Conservation (phyloP, 2,329 filamentous ascomycete species). For the Colletotrichum abscissum region DNA sequence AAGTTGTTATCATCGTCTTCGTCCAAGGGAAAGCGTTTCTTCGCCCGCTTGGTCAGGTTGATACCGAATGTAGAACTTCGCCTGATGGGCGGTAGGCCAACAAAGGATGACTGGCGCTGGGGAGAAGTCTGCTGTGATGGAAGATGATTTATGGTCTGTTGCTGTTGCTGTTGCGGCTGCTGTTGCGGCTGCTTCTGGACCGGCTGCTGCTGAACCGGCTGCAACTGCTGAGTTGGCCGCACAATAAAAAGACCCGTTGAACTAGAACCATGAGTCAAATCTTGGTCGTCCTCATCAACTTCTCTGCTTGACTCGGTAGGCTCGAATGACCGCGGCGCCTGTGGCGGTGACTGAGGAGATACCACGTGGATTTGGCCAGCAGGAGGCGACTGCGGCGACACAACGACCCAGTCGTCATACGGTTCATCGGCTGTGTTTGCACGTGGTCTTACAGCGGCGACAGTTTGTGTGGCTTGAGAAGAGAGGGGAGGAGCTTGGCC, state of each 20-base stretch:
- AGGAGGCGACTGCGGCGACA: slow-evolving; percentile 42
- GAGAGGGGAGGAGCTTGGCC: neutral
- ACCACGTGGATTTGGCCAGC: slow-evolving; percentile 39
- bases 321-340: slow-evolving; percentile 1
- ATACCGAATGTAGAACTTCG: slow-evolving; percentile 67
- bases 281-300: neutral
- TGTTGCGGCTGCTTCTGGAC: neutral
- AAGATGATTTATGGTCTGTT: slow-evolving; percentile 34
- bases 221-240: neutral
- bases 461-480: neutral
- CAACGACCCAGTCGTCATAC: slow-evolving; percentile 47
- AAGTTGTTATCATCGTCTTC: slow-evolving; percentile 47
- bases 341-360: slow-evolving; percentile 34
- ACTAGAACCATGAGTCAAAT: neutral
- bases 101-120: slow-evolving; percentile 62
- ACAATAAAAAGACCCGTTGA: neutral
- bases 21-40: slow-evolving; percentile 45
- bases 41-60: slow-evolving; percentile 46
- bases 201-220: neutral
- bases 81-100: slow-evolving; percentile 68
- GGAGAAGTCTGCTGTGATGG: slow-evolving; percentile 41
- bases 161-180: slow-evolving; percentile 20
- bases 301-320: slow-evolving; percentile 15
- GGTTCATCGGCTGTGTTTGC: slow-evolving; percentile 36
- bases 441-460: neutral